Conservation (phyloP, 176 grass and related monocot species). For the Carex pumila region DNA sequence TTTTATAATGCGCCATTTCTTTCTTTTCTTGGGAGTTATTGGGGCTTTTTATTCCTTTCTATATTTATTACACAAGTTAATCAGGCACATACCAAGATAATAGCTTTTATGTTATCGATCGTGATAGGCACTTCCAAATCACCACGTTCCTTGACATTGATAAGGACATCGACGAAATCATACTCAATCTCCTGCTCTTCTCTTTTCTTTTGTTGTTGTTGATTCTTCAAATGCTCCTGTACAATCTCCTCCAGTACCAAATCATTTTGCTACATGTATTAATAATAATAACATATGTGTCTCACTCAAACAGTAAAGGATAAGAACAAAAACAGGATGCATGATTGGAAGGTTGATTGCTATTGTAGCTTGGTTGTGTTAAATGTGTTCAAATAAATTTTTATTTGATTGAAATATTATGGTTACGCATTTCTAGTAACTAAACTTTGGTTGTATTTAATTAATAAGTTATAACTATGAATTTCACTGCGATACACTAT, state of each 20-base stretch:
- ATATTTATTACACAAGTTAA: no score
- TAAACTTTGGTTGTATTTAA: no score
- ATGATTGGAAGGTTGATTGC: neutral
- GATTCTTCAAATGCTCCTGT: constrained; percentile 16
- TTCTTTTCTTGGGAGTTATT: no score
- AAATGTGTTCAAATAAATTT: no score
- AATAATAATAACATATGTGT: neutral
- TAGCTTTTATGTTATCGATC: constrained; percentile 16
- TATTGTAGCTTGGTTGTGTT: neutral
- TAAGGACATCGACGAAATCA: constrained; percentile 36
- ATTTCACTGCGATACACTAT: no score
- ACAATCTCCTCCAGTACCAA: constrained; percentile 26
- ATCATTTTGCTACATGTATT: neutral
- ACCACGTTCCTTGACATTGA: constrained; percentile 17
- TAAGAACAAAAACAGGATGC: no score
- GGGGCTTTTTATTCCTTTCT: no score
- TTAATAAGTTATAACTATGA: no score
- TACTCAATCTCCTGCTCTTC: neutral
- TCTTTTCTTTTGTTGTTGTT: neutral
- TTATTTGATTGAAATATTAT: constrained; percentile 8
- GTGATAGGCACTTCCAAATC: constrained; percentile 18
- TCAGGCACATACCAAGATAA: constrained; percentile 23
- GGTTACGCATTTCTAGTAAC: neutral
- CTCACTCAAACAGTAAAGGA: no score
- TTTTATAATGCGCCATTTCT: no score